Percentiles rank a stretch among this genome's conserved stretches.
phyloP scores from a whole-genome alignment of 345 rosid species.

The Triadica sebifera region DNA sequence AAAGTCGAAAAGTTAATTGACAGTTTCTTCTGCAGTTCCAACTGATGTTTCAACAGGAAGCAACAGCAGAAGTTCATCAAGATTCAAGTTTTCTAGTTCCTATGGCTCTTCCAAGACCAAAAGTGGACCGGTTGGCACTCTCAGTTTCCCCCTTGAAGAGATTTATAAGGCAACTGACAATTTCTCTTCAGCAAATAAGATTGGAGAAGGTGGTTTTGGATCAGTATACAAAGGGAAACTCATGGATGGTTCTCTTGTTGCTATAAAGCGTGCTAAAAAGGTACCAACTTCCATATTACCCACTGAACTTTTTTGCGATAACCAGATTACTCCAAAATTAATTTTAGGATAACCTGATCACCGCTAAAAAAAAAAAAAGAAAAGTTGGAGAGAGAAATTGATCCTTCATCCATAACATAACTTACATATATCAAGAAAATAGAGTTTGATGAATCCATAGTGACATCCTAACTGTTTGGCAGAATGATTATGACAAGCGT shows the following conservation, averaged over 20 bases:
- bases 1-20: not conserved
- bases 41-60: constrained; percentile 52
- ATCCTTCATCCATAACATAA: too few relatives aligned
- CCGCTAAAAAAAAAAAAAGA: too few relatives aligned
- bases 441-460: not conserved
- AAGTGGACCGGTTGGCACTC: constrained; percentile 38
- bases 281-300: constrained; percentile 24
- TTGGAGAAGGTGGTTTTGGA: constrained; percentile 86
- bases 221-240: constrained; percentile 77
- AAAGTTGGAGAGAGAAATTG: too few relatives aligned
- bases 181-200: constrained; percentile 54
- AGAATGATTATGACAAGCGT: constrained; percentile 49
- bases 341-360: too few relatives aligned
- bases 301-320: too few relatives aligned
- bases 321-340: too few relatives aligned
- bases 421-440: not conserved
- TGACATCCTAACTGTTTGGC: constrained; percentile 30
- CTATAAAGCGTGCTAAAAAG: constrained; percentile 85
- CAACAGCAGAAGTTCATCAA: constrained; percentile 36
- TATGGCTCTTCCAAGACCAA: constrained; percentile 44
- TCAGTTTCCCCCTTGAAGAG: constrained; percentile 56
- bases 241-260: constrained; percentile 74
- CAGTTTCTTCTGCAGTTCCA: constrained; percentile 38
- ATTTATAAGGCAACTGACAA: constrained; percentile 71
- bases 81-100: constrained; percentile 47